Percentiles rank a stretch among this genome's conserved stretches.
Evolutionary conservation across 768 basidiomycete genomes (phyloP).

Genomic region (Phylloporus sp.): DNA sequence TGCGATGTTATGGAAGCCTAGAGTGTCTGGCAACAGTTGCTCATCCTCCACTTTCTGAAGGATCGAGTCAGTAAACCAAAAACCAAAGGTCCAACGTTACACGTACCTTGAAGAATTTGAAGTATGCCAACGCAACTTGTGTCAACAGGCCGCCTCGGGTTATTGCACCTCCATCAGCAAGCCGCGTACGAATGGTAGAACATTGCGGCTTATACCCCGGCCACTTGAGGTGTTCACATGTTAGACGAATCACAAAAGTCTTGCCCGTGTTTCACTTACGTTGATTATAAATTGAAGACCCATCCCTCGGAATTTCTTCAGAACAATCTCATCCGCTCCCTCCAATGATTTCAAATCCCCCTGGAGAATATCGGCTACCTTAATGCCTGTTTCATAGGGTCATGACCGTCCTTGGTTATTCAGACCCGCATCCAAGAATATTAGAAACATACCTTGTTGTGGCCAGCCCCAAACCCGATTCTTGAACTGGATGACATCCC

Average conservation of each 20-base stretch:
- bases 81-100: too few relatives aligned
- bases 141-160: not conserved
- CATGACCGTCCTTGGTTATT: not conserved
- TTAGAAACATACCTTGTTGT: not conserved
- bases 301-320: not conserved
- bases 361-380: not conserved
- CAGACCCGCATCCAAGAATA: not conserved
- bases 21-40: not conserved
- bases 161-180: not conserved
- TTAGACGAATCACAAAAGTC: not conserved
- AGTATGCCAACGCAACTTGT: not conserved
- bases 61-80: not conserved
- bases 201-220: not conserved
- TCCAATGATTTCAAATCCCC: not conserved
- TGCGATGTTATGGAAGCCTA: slow-evolving; percentile 2
- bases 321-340: not conserved
- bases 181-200: not conserved
- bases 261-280: not conserved
- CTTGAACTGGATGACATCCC: slow-evolving; percentile 1
- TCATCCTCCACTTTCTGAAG: not conserved
- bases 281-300: not conserved
- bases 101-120: not conserved
- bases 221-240: not conserved
- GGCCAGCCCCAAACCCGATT: not conserved
- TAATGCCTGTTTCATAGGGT: not conserved